These are phyloP conservation scores for Rhodotorula sp. DNA, from an alignment of 1,284 basidiomycete species.

Conservation along the genomic window DNA sequence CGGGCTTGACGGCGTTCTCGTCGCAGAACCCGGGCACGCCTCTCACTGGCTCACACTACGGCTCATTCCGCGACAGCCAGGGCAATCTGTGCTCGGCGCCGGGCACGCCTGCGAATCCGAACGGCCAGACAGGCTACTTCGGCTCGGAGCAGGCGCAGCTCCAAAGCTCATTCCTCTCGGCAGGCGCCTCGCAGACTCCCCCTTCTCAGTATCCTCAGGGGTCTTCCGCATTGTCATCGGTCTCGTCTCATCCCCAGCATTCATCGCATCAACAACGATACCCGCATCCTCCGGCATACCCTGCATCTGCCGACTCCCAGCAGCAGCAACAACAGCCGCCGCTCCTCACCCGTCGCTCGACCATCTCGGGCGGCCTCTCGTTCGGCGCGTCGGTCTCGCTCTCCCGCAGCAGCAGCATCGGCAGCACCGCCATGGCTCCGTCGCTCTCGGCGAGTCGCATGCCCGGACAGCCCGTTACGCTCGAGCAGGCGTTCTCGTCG, in stretches of 20 bases:
- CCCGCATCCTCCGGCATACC: conserved; percentile 13
- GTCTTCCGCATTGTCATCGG: conserved; percentile 8
- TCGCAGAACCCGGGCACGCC: conserved; percentile 28
- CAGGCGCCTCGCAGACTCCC: conserved; percentile 9
- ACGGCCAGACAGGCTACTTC: conserved; percentile 18
- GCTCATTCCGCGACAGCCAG: conserved; percentile 34
- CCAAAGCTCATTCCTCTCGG: conserved; percentile 2
- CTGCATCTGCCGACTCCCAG: not conserved
- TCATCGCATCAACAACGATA: conserved; percentile 6
- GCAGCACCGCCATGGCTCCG: not conserved
- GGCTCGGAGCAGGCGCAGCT: conserved; percentile 10
- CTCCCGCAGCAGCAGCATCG: not conserved
- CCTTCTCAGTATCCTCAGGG: conserved; percentile 10
- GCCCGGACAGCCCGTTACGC: conserved; percentile 6
- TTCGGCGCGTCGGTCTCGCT: conserved; percentile 7
- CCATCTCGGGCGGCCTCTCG: conserved; percentile 36
- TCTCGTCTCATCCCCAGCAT: conserved; percentile 1
- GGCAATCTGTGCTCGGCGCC: conserved; percentile 31
- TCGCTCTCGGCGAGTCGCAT: conserved; percentile 8
- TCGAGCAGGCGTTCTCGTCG: conserved; percentile 31
- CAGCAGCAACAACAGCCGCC: conserved; percentile 3
- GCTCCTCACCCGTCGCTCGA: conserved; percentile 20
- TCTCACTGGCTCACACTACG: conserved; percentile 35
- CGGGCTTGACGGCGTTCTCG: conserved; percentile 39
- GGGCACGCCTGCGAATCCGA: conserved; percentile 25